Evolutionary conservation across 768 basidiomycete species (phyloP).

Genomic region (Phaffia australis): DNA sequence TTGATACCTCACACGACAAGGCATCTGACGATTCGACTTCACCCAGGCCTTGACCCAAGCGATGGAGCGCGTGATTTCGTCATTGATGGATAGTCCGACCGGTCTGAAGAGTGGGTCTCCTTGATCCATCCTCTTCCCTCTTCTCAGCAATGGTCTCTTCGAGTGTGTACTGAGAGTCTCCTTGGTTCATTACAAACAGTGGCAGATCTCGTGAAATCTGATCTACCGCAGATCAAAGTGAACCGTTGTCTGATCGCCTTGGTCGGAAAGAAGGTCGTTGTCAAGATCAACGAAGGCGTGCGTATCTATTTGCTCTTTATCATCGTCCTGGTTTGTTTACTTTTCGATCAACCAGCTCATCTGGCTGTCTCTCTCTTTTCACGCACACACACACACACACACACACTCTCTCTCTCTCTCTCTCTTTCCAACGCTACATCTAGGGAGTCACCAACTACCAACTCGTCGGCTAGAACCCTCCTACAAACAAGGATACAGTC

Average conservation of each 20-base stretch:
- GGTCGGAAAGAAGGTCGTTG: conserved; percentile 72
- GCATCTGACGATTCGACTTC: background rate
- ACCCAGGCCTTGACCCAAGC: conserved; percentile 57
- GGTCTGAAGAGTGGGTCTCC: conserved; percentile 51
- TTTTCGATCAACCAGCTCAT: background rate
- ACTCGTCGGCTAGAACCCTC: background rate
- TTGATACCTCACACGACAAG: background rate
- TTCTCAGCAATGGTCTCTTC: background rate
- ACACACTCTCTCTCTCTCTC: background rate
- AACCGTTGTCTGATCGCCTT: conserved; percentile 89
- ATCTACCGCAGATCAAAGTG: conserved; percentile 77
- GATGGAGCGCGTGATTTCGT: conserved; percentile 70
- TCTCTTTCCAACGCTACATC: background rate
- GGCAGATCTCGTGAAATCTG: conserved; percentile 61
- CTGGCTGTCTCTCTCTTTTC: background rate
- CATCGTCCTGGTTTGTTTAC: background rate
- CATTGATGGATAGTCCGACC: conserved; percentile 55
- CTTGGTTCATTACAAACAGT: conserved; percentile 44
- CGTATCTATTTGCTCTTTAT: background rate
- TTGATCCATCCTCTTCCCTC: conserved; percentile 5
- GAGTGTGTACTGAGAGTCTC: conserved; percentile 2
- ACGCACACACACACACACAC: no score
- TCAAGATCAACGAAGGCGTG: conserved; percentile 41
- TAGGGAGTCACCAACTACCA: conserved; percentile 14
- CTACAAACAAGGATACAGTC: no score